Conservation (phyloP, 148 eudicot species). For the Polygonum aviculare region DNA sequence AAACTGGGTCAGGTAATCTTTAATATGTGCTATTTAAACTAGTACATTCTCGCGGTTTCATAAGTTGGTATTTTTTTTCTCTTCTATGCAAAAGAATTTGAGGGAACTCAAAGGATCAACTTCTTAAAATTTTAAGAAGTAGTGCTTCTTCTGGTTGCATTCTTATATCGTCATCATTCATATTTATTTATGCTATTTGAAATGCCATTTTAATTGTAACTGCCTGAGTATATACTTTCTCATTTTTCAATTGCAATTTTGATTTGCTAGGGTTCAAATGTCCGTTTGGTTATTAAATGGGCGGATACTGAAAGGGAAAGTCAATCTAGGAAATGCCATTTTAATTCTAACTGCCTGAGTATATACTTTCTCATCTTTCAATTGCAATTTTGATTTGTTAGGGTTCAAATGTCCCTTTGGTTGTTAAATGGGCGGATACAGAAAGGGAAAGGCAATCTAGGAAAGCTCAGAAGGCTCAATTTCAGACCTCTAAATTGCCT, state of each 20-base stretch:
- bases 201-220: neutral
- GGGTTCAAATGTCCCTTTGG: slow-evolving; percentile 41
- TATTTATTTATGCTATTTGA: neutral
- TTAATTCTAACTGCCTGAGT: neutral
- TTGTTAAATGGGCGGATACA: slow-evolving; percentile 80
- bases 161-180: neutral
- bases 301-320: slow-evolving; percentile 80
- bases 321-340: slow-evolving; percentile 49
- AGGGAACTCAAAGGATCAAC: neutral
- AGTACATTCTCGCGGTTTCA: neutral
- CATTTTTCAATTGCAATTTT: slow-evolving; percentile 2
- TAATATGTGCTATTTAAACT: neutral
- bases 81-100: neutral
- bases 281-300: slow-evolving; percentile 68
- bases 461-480: slow-evolving; percentile 50
- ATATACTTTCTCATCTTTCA: neutral
- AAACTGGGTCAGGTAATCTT: neutral
- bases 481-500: slow-evolving; percentile 30
- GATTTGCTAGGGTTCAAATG: slow-evolving; percentile 16
- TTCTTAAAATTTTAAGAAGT: neutral
- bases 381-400: neutral
- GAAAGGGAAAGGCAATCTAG: slow-evolving; percentile 65
- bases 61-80: neutral
- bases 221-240: neutral
- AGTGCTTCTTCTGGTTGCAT: neutral